A percentile compares a stretch with the other conserved stretches of the same genome.
Conservation (phyloP, 139 green algal genomes). For the Chlorella sp. region DNA sequence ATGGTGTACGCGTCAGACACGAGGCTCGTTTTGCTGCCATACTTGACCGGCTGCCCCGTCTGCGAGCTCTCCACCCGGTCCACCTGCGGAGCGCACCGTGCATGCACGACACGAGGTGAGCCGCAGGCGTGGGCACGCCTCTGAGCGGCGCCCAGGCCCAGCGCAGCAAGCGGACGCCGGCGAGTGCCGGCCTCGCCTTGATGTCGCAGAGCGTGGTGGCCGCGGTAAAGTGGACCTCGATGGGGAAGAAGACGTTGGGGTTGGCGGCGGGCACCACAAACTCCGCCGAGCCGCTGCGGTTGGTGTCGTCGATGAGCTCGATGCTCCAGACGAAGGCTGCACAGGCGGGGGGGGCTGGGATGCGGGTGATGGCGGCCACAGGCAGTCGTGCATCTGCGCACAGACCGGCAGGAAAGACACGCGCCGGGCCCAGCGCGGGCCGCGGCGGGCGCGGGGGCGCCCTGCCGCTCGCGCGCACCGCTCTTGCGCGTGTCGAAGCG, state of each 20-base stretch:
- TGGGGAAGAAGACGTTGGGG: slow-evolving; percentile 90
- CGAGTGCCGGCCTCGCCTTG: background rate
- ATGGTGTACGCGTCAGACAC: slow-evolving; percentile 67
- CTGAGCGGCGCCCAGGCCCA: background rate
- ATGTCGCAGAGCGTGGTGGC: slow-evolving; percentile 16
- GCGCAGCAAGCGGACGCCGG: background rate
- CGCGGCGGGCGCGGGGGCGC: too few relatives aligned
- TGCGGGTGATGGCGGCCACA: too few relatives aligned
- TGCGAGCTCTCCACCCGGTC: slow-evolving; percentile 54
- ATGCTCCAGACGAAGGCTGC: slow-evolving; percentile 91
- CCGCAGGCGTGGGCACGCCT: background rate
- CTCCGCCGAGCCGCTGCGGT: slow-evolving; percentile 90
- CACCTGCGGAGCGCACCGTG: slow-evolving; percentile 82
- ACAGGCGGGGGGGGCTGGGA: too few relatives aligned
- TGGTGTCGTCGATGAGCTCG: slow-evolving; percentile 91
- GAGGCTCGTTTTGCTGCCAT: slow-evolving; percentile 51
- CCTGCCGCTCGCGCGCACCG: too few relatives aligned
- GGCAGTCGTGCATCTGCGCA: too few relatives aligned
- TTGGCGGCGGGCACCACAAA: slow-evolving; percentile 88
- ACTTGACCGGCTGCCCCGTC: slow-evolving; percentile 70
- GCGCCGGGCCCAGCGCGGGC: too few relatives aligned
- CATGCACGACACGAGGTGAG: slow-evolving; percentile 72
- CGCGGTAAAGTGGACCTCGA: slow-evolving; percentile 64
- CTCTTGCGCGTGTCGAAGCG: slow-evolving; percentile 74
- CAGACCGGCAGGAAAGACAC: too few relatives aligned